Percentiles rank a stretch among this genome's conserved stretches.
Conservation (phyloP, 148 eudicot genomes). For the Chenopodium formosanum region DNA sequence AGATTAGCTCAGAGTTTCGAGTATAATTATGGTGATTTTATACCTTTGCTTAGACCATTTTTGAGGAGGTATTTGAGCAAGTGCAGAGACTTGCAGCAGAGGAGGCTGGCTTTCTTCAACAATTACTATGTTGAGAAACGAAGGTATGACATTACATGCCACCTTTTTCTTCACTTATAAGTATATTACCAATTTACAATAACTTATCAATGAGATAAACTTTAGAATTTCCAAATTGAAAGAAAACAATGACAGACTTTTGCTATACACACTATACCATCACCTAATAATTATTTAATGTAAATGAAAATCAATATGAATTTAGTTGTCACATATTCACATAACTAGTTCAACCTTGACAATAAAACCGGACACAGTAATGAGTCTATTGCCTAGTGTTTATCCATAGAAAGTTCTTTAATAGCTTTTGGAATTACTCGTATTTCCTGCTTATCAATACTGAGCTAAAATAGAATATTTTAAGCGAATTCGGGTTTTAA, state of each 20-base stretch:
- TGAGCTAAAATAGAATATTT: not conserved
- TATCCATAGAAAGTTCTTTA: not conserved
- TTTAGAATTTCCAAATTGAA: too few species aligned
- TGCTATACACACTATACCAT: not conserved
- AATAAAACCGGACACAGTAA: too few species aligned
- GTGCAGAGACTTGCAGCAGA: conserved; percentile 47
- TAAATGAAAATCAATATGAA: too few species aligned
- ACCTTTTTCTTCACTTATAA: not conserved
- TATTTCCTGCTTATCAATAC: too few species aligned
- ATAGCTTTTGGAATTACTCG: not conserved
- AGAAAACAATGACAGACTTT: not conserved
- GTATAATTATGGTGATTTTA: conserved; percentile 59
- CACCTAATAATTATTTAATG: too few species aligned
- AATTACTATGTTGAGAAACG: conserved; percentile 37
- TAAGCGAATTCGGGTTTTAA: not conserved
- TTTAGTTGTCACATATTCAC: too few species aligned
- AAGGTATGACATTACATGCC: conserved; percentile 30
- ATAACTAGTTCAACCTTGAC: too few species aligned
- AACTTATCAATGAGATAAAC: not conserved
- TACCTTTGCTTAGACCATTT: conserved; percentile 53
- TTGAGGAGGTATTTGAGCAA: conserved; percentile 45
- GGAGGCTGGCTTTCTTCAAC: conserved; percentile 45
- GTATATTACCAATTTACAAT: not conserved
- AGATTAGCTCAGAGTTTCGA: conserved; percentile 55
- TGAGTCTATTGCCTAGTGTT: too few species aligned